A percentile compares a stretch with the other conserved stretches of the same genome.
Evolutionary conservation across 2,329 filamentous ascomycete species (phyloP).

Genomic region (Fusarium denticulatum): DNA sequence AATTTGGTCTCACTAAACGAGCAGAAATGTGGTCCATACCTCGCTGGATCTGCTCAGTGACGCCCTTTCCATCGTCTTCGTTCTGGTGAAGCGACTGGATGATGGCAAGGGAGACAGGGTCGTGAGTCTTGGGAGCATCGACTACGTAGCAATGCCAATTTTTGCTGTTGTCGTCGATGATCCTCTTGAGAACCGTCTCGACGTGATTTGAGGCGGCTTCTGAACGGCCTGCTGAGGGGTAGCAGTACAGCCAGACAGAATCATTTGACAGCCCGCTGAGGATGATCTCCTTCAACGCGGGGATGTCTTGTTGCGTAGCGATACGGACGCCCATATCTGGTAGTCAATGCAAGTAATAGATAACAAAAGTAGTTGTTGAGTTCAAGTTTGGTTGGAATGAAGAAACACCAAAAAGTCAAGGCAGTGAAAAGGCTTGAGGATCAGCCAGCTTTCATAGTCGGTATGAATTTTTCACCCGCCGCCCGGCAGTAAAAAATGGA

Average conservation of each 20-base stretch:
- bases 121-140: constrained; percentile 29
- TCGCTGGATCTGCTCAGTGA: constrained; percentile 22
- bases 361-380: not conserved
- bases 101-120: constrained; percentile 23
- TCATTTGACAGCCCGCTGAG: constrained; percentile 26
- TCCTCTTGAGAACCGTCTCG: constrained; percentile 12
- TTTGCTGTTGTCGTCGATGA: constrained; percentile 17
- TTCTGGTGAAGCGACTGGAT: constrained; percentile 23
- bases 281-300: constrained; percentile 29
- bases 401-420: not conserved
- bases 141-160: constrained; percentile 29
- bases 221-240: constrained; percentile 7
- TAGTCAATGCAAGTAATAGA: not conserved
- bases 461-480: constrained; percentile 9
- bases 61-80: constrained; percentile 13
- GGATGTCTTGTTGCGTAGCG: constrained; percentile 26
- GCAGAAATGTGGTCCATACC: constrained; percentile 11
- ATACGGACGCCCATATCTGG: constrained; percentile 27
- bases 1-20: not conserved
- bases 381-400: not conserved
- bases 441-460: constrained; percentile 9
- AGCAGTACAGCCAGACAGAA: constrained; percentile 31
- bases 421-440: not conserved
- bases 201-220: constrained; percentile 16
- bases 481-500: not conserved